Base-by-base conservation (phyloP, 2,329 filamentous ascomycete genomes). In the Fusarium sp. region DNA sequence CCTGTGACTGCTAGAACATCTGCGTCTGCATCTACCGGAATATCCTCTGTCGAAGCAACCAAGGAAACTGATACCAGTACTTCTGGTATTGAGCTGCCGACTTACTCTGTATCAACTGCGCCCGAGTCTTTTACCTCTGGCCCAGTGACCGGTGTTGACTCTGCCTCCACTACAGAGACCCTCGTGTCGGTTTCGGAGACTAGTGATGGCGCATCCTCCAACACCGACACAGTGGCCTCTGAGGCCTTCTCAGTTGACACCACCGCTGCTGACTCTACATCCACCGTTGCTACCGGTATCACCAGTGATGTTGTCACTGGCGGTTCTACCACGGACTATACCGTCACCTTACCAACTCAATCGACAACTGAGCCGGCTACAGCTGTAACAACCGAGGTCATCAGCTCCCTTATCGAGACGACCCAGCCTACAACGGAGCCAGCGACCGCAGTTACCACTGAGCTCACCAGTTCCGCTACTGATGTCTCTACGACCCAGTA, bases 151-250 rank as follows among this genome's bases (percentile, higher is more conserved):
- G 9, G 8, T 18, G 32, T 41, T 5, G 15, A 4, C 5, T 43
- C 51, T 30, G 9, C 11, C 18, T 30, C 38, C 4, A 29, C 13
- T 12, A 7, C 15, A 43, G 25, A 44, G 24, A 24, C 7, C 3
- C 0, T 24, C 15, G n/a, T 24, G 2, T 16, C n/a, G 4, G 3
- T 13, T 18, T 11, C 22, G 43, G 2, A 34, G 32, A 34, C 2
- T 18, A 18, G 5, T 34, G 16, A 34, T 34, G 16, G 8, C 3
- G 16, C 10, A 34, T 8, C 5, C 8, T 4, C 32, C 2, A 34
- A 1, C 32, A 34, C 32, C 5, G 32, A 34, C 5, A 34, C 32
- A 0, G 5, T 5, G 3, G 18, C 32, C 0, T 34, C 32, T 1
- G 16, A 10, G 2, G 0, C 16, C 32, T 2, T 10, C 32, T 6